A percentile compares a stretch with the other conserved stretches of the same genome.
These are phyloP conservation scores for Penicillium paxilli DNA, from an alignment of 495 filamentous ascomycete species.

Conservation along the genomic window DNA sequence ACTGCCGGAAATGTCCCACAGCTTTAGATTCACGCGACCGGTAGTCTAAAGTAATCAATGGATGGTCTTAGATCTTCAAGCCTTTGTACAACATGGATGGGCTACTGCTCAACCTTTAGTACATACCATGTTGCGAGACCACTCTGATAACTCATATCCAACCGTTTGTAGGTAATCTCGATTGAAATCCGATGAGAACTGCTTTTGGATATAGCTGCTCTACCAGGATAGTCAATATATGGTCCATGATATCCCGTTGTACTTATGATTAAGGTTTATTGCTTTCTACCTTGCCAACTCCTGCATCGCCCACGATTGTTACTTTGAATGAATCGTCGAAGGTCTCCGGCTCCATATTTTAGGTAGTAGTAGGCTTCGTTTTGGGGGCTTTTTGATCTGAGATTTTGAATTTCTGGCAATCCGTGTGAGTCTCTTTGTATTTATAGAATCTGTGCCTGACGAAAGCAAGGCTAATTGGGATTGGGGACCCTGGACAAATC, in stretches of 20 bases:
- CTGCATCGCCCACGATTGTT: background rate
- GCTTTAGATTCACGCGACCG: background rate
- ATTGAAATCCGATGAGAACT: background rate
- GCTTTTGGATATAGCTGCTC: conserved; percentile 1
- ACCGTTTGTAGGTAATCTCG: background rate
- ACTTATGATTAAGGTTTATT: background rate
- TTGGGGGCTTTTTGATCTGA: background rate
- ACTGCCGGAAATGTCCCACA: background rate
- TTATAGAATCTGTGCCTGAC: background rate
- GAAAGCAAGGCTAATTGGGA: background rate
- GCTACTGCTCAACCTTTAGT: background rate
- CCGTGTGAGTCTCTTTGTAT: background rate
- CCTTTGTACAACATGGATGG: too few relatives aligned
- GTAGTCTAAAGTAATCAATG: background rate
- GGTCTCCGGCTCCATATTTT: background rate
- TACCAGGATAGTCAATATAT: background rate
- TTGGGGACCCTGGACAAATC: background rate
- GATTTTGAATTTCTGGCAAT: background rate
- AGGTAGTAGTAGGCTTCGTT: background rate
- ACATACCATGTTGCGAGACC: background rate
- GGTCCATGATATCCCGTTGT: background rate
- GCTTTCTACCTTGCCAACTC: background rate
- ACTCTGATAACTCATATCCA: background rate
- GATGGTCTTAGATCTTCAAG: too few relatives aligned
- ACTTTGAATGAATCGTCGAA: background rate